These are phyloP conservation scores for Nakazawaea pomicola DNA, from an alignment of 805 yeast species.

Conservation along the genomic window DNA sequence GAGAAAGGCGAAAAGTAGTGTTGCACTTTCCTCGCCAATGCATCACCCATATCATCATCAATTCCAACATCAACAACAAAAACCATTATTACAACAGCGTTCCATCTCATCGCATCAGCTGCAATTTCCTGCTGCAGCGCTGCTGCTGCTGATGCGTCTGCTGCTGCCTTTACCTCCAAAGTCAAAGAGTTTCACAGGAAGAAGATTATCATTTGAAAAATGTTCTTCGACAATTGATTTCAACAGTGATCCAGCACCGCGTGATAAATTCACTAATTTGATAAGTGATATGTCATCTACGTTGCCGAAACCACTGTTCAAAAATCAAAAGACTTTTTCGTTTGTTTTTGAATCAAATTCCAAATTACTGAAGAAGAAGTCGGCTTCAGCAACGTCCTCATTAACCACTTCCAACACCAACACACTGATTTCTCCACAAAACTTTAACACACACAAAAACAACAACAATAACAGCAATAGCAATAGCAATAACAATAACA, in stretches of 20 bases:
- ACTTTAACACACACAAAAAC: too few relatives aligned
- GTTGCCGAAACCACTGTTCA: neutral
- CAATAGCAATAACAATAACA: too few relatives aligned
- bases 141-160: too few relatives aligned
- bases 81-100: neutral
- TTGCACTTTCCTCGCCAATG: too few relatives aligned
- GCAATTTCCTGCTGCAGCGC: too few relatives aligned
- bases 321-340: neutral
- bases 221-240: constrained; percentile 4
- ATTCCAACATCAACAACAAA: neutral
- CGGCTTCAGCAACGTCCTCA: neutral
- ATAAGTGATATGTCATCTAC: neutral
- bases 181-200: neutral
- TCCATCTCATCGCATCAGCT: too few relatives aligned
- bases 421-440: too few relatives aligned
- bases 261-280: neutral
- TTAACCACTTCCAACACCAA: neutral
- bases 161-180: too few relatives aligned
- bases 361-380: neutral
- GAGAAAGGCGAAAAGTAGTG: neutral
- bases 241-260: neutral
- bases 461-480: too few relatives aligned
- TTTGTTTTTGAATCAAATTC: neutral
- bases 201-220: constrained; percentile 5
- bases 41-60: neutral